A percentile compares a stretch with the other conserved stretches of the same genome.
Evolutionary conservation across 2,329 filamentous ascomycete genomes (phyloP).

Genomic region (Didymellaceae sp.): DNA sequence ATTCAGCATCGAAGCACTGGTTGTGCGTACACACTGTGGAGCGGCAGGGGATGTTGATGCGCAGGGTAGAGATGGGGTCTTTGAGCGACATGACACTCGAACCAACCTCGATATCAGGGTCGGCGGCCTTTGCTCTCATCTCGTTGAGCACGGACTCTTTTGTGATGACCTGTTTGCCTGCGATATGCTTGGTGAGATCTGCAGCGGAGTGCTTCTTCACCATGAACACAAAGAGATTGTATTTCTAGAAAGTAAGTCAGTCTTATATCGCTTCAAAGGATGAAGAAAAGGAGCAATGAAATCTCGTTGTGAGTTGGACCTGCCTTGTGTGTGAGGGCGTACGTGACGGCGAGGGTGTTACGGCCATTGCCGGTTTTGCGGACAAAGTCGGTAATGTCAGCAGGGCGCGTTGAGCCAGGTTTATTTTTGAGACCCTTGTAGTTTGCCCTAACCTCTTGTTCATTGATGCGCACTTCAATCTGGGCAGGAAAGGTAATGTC

Average conservation of each 20-base stretch:
- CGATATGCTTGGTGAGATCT: constrained; percentile 72
- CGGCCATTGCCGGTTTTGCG: constrained; percentile 71
- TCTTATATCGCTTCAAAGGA: neutral
- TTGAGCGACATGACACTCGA: constrained; percentile 90
- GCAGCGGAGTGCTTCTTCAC: constrained; percentile 76
- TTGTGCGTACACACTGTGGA: constrained; percentile 83
- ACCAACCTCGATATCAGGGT: constrained; percentile 87
- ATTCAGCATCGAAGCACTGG: constrained; percentile 92
- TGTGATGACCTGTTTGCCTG: constrained; percentile 72
- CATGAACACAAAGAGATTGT: constrained; percentile 70
- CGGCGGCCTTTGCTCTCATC: constrained; percentile 79
- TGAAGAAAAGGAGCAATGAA: constrained; percentile 18
- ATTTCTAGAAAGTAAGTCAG: constrained; percentile 46
- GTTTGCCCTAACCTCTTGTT: constrained; percentile 88
- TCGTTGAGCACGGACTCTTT: constrained; percentile 84
- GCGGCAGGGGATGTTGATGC: constrained; percentile 80
- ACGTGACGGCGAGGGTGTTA: constrained; percentile 85
- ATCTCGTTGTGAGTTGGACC: constrained; percentile 42
- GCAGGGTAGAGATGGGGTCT: constrained; percentile 86
- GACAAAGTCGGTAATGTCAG: constrained; percentile 83
- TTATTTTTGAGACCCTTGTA: constrained; percentile 94
- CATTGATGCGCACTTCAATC: constrained; percentile 89
- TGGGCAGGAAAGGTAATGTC: constrained; percentile 92
- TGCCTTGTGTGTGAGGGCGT: constrained; percentile 89
- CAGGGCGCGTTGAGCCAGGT: constrained; percentile 90